Evolutionary conservation across 164 flowering plant genomes (phyloP), one percentile per base, ranked within the genome.

Genomic region (Tetrastigma voinierianum): DNA sequence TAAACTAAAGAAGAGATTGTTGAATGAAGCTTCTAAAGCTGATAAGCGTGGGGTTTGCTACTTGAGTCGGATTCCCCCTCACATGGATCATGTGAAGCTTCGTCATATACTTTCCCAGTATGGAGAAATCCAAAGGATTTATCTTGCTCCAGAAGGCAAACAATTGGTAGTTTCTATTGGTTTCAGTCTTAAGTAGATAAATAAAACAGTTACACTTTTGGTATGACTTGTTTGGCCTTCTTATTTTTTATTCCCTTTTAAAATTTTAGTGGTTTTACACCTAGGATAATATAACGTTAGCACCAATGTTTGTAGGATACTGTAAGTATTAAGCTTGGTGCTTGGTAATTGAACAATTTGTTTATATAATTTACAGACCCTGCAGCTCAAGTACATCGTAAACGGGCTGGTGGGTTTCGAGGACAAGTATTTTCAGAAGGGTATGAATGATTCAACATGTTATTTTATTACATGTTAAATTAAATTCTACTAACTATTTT

Each of bases 61-160:
- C 71, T 72, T 90, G 82, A 90, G 98, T 57, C 75, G n/a, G 48
- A 77, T 95, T 52, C 97, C 96, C 61, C 96, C 93, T n/a, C n/a
- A n/a, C 61, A 91, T 94, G 98, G 88, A 90, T 72, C 97, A 81
- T 52, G 58, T 79, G 21, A 87, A 82, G 76, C 92, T 95, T 19
- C 85, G 94, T 9, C 97, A 95, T 51, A 69, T 85, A 62, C 89
- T 91, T n/a, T n/a, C n/a, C 43, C 87, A 87, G 59, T 83, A 76
- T 77, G 93, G 92, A 17, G 97, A 91, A 48, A 81, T 90, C n/a
- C 79, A 80, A 32, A 72, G 98, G n/a, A n/a, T 91, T 47, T 94
- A 90, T 77, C 90, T 94, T 59, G 72, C n/a, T n/a, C 96, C 97
- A 20, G 85, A 88, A 84, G 78, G 97, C 89, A 67, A 63, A 19